Percentiles rank a stretch among this genome's conserved stretches.
These are phyloP conservation scores for Ilyonectria destructans DNA, from an alignment of 2,329 filamentous ascomycete species.

Conservation along the genomic window DNA sequence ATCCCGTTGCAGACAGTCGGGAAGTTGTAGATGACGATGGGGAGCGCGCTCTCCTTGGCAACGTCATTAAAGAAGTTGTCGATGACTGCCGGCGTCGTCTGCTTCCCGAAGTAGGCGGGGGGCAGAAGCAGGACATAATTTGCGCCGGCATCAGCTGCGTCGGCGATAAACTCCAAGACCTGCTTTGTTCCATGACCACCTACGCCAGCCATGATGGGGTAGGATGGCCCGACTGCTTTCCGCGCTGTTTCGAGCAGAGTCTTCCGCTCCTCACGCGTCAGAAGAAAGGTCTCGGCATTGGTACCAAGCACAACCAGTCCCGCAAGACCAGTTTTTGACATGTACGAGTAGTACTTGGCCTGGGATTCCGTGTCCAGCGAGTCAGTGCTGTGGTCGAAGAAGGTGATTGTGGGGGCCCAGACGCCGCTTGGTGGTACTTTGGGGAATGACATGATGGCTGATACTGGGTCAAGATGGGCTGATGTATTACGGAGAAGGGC, in stretches of 20 bases:
- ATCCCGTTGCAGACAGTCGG: conserved; percentile 78
- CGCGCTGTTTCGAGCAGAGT: conserved; percentile 74
- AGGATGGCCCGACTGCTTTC: conserved; percentile 86
- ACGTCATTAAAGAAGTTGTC: conserved; percentile 74
- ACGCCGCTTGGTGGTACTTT: conserved; percentile 56
- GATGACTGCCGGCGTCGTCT: conserved; percentile 72
- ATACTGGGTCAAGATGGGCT: background rate
- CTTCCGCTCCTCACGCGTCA: conserved; percentile 72
- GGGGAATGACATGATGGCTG: conserved; percentile 34
- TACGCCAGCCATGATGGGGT: conserved; percentile 84
- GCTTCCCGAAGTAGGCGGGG: conserved; percentile 76
- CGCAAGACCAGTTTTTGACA: conserved; percentile 65
- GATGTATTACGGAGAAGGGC: conserved; percentile 3
- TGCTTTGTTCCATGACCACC: conserved; percentile 77
- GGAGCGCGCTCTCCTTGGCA: conserved; percentile 65
- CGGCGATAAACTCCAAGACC: conserved; percentile 72
- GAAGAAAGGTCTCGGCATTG: conserved; percentile 70
- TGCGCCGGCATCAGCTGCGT: conserved; percentile 73
- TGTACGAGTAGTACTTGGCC: conserved; percentile 66
- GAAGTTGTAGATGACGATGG: conserved; percentile 79
- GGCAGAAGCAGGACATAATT: conserved; percentile 76
- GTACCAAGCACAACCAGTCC: conserved; percentile 71
- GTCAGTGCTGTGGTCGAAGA: conserved; percentile 67
- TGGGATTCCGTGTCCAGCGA: conserved; percentile 65
- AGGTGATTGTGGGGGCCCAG: conserved; percentile 70